Evolutionary conservation across 306 rosid species (phyloP).

Genomic region (Vigna unguiculata): DNA sequence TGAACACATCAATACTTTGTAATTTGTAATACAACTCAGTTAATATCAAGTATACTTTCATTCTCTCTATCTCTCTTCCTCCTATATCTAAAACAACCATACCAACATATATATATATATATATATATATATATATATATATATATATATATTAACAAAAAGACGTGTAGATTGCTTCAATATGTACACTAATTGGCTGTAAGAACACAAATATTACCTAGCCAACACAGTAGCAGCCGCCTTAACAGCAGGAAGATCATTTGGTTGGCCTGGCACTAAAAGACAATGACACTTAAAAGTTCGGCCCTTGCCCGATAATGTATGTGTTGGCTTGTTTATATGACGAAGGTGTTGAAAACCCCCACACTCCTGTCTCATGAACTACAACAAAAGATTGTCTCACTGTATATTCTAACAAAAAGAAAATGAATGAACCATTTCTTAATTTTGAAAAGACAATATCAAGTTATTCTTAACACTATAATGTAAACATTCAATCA

Average conservation of each 20-base stretch:
- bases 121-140: too few species aligned
- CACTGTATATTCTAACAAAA: constrained; percentile 39
- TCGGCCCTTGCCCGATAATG: constrained; percentile 57
- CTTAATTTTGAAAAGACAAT: constrained; percentile 26
- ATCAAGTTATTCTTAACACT: constrained; percentile 10
- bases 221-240: constrained; percentile 59
- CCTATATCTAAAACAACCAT: not conserved
- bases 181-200: not conserved
- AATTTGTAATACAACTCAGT: not conserved
- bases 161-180: constrained; percentile 25
- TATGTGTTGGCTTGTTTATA: constrained; percentile 53
- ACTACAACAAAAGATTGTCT: constrained; percentile 52
- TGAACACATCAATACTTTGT: not conserved
- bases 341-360: constrained; percentile 48
- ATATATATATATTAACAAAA: not conserved
- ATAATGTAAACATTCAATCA: constrained; percentile 38
- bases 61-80: not conserved
- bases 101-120: too few species aligned
- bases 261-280: constrained; percentile 54
- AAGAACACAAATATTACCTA: constrained; percentile 59
- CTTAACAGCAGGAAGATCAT: constrained; percentile 56
- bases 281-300: constrained; percentile 73
- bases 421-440: constrained; percentile 31
- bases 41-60: not conserved
- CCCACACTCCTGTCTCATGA: constrained; percentile 57